phyloP scores from a whole-genome alignment of 305 asterid genomes.

The Solanum chacoense region DNA sequence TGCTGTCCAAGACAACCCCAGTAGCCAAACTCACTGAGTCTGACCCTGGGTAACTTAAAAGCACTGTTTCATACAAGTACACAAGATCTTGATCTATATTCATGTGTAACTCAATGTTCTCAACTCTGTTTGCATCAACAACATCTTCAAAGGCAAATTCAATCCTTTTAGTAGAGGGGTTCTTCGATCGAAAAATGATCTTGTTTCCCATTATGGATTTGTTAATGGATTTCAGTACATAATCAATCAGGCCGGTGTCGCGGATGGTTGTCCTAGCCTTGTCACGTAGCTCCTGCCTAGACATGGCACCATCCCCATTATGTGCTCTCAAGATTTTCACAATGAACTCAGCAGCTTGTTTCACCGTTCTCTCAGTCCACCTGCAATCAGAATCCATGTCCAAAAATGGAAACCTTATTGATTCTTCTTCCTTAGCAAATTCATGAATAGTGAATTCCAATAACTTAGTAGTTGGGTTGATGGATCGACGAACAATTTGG shows the following conservation, averaged over 20 bases:
- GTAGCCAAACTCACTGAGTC: slow-evolving; percentile 18
- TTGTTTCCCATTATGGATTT: slow-evolving; percentile 29
- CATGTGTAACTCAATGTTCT: slow-evolving; percentile 14
- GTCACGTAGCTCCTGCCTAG: slow-evolving; percentile 24
- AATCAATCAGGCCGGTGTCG: slow-evolving; percentile 48
- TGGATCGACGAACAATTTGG: slow-evolving; percentile 21
- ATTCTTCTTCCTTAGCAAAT: slow-evolving; percentile 1
- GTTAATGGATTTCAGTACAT: slow-evolving; percentile 39
- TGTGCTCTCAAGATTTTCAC: slow-evolving; percentile 11
- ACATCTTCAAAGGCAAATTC: slow-evolving; percentile 25
- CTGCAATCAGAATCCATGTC: slow-evolving; percentile 6
- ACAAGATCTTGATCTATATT: slow-evolving; percentile 30
- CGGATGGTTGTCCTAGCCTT: slow-evolving; percentile 32
- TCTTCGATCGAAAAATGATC: slow-evolving; percentile 24
- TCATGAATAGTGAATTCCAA: slow-evolving; percentile 26
- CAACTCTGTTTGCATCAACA: slow-evolving; percentile 1
- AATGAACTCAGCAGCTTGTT: slow-evolving; percentile 16
- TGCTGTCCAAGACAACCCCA: slow-evolving; percentile 24
- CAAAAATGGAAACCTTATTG: slow-evolving; percentile 1
- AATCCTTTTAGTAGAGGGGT: slow-evolving; percentile 35
- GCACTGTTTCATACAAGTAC: slow-evolving; percentile 39
- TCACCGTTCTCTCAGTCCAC: slow-evolving; percentile 17
- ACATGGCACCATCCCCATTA: slow-evolving; percentile 1
- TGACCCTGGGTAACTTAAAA: slow-evolving; percentile 25
- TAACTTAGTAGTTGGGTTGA: slow-evolving; percentile 18